Evolutionary conservation across 2,329 filamentous ascomycete genomes (phyloP), one percentile per base, ranked within the genome.

Genomic region (Berkeleyomyces rouxiae): DNA sequence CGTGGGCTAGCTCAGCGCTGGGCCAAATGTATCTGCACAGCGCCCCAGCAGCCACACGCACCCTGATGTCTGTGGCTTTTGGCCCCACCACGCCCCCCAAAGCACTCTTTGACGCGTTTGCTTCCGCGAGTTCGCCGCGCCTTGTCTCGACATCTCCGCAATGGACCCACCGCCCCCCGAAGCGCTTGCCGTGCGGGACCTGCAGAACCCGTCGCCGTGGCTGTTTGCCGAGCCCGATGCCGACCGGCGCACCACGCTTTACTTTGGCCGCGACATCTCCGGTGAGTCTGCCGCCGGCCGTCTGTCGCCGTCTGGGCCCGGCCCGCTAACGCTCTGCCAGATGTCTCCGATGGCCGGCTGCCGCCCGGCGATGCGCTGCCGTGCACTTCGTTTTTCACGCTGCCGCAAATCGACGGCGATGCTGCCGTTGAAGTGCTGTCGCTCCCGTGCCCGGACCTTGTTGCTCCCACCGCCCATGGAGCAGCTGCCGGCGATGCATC

Each of bases 101-200:
- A 43, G 42, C 43, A 11, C 53, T 1, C 47, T 51, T 33, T 23
- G 23, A 23, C 23, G 23, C 23, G 23, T 47, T 16, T 47, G 4
- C 2, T 2, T 4, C 11, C 13, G 13, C 13, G 13, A 13, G 23
- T 53, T 23, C 33, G 42, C 42, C n/a, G 40, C 23, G 33, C 51
- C 7, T 7, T 39, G 36, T 11, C 33, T 11, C 51, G 10, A 31
- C 39, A n/a, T 23, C 33, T 55, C 33, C 36, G 51, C 33, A 11
- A 46, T 55, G 9, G 13, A 37, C 33, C 36, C 33, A 36, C 33
- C 13, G 51, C 69, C 72, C 61, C 75, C 79, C 58, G 73, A 85
- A 69, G 77, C 84, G 40, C 88, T 88, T 69, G 78, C 79, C 46
- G 82, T 84, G 55, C 82, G 82, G 46, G 77, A 84, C 68, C 78